Evolutionary conservation across 192 early-diverging fungal species (phyloP).

Genomic region (Backusella australiensis): DNA sequence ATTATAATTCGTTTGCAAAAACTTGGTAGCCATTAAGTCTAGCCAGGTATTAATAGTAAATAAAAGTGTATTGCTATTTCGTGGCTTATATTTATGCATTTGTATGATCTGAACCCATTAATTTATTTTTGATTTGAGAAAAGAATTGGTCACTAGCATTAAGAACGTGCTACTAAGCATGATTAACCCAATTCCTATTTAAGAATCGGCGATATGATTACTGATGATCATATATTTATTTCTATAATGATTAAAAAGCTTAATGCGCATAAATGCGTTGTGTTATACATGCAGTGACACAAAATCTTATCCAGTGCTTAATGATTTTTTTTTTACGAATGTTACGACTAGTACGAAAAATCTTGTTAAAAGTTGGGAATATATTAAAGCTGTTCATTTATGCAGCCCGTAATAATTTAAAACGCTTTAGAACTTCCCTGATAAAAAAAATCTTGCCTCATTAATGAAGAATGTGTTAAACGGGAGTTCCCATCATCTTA

Average conservation of each 20-base stretch:
- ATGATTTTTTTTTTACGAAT: not conserved
- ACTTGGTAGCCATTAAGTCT: no score
- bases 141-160: not conserved
- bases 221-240: not conserved
- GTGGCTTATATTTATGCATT: no score
- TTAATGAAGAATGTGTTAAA: no score
- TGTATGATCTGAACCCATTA: not conserved
- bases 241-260: not conserved
- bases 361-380: not conserved
- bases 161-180: not conserved
- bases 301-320: no score
- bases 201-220: not conserved
- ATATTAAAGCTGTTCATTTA: not conserved
- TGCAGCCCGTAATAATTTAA: no score
- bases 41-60: no score
- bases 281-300: no score
- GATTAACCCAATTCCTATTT: not conserved
- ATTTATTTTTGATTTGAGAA: not conserved
- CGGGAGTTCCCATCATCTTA: no score
- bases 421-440: no score
- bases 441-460: no score
- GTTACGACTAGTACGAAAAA: not conserved
- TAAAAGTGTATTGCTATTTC: no score
- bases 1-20: not conserved
- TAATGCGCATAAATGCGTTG: not conserved